Conservation (phyloP, 148 eudicot genomes). For the Rheum nobile region DNA sequence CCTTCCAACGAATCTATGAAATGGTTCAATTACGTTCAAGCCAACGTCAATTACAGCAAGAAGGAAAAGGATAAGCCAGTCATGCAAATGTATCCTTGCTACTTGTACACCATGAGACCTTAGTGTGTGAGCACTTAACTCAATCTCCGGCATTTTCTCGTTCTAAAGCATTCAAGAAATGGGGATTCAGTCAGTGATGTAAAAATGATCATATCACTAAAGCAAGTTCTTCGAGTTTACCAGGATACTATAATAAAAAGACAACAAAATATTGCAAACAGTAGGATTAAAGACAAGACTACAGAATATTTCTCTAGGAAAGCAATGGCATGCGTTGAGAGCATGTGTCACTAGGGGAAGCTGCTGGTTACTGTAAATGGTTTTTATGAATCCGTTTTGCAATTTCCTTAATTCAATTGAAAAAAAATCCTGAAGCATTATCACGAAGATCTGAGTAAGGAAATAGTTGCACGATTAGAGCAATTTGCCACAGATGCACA, state of each 20-base stretch:
- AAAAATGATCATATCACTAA: not conserved
- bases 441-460: not conserved
- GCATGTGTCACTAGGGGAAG: not conserved
- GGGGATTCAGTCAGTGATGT: not conserved
- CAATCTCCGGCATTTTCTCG: constrained; percentile 32
- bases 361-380: not conserved
- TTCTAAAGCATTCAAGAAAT: not conserved
- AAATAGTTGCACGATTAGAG: not conserved
- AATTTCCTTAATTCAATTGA: not conserved
- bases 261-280: not conserved
- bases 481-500: not conserved
- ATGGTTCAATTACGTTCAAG: constrained; percentile 71
- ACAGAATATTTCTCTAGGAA: not conserved
- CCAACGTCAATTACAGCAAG: constrained; percentile 47
- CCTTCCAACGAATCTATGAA: constrained; percentile 73
- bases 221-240: not conserved
- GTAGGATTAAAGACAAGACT: not conserved
- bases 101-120: constrained; percentile 74
- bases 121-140: constrained; percentile 50
- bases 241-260: not conserved
- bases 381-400: not conserved
- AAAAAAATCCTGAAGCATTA: not conserved
- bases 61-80: constrained; percentile 77
- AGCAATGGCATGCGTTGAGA: not conserved
- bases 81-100: constrained; percentile 62